Base-by-base conservation (phyloP, 441 rosid species). In the Gossypium lobatum region DNA sequence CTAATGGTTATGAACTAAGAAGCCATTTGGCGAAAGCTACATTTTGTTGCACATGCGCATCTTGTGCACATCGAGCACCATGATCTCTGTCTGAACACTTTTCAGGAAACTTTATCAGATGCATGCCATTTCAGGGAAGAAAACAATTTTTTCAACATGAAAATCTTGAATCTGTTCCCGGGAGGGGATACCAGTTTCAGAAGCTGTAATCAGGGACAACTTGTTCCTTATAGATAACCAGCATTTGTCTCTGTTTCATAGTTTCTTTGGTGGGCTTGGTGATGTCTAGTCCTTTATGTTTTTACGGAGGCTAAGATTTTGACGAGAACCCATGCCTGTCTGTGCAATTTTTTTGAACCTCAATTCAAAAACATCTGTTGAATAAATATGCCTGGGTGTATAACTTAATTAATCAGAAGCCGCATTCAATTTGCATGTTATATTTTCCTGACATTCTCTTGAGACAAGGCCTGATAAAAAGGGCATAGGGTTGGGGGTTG, bases 371-470 rank as follows among this genome's bases (percentile, higher is more conserved):
- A 53, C 17, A 70, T 18, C 17, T 16, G 31, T 70, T 31, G 26
- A 70, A 53, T 54, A 34, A 16, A 28, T 53, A 53, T 53, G 62
- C 50, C 18, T 53, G 28, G 26, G 39, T 70, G 28, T 54, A 54
- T 17, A 69, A 20, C 16, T 68, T 26, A 70, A 46, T 28, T 70
- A 31, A 28, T 18, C 52, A 37, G 20, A 54, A 53, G 64, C 34
- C 4, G 54, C 16, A 18, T 14, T 70, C 54, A 50, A 54, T 4
- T 28, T 54, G 18, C 53, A 37, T 42, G 63, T 57, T 55, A 45
- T 17, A 18, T 57, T 39, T 54, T 55, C 57, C 14, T 57, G 64
- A 39, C 11, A 70, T 70, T 37, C 21, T 70, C 64, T 70, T 34
- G 34, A 31, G 17, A 52, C 34, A 53, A 69, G 20, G 64, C 61